These are phyloP conservation scores for Panicum miliaceum DNA, from an alignment of 176 grass and related monocot species.

Conservation along the genomic window DNA sequence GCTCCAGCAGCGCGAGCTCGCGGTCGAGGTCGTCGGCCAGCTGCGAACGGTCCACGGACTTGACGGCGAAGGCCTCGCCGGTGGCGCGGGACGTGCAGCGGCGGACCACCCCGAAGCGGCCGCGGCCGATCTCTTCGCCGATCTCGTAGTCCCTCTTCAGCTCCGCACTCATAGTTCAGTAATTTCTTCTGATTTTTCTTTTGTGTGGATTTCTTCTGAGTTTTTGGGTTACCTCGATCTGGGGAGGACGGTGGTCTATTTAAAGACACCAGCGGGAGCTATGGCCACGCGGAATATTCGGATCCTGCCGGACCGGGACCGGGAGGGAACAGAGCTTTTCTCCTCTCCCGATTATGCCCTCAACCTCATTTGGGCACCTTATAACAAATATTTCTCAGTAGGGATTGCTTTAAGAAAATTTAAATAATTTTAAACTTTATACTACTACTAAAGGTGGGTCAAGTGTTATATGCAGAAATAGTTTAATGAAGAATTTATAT, in stretches of 20 bases:
- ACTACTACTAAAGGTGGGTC: not conserved
- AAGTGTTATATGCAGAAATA: not conserved
- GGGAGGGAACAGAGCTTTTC: not conserved
- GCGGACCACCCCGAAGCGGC: slow-evolving; percentile 78
- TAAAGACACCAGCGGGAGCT: slow-evolving; percentile 19
- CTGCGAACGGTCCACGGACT: slow-evolving; percentile 74
- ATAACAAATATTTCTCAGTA: not conserved
- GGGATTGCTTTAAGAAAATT: not conserved
- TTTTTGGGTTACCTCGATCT: slow-evolving; percentile 4
- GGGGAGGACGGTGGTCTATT: slow-evolving; percentile 30
- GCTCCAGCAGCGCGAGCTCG: slow-evolving; percentile 64
- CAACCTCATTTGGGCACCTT: not conserved
- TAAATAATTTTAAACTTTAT: not conserved
- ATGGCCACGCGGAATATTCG: slow-evolving; percentile 48
- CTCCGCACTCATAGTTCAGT: slow-evolving; percentile 57
- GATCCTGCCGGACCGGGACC: slow-evolving; percentile 11
- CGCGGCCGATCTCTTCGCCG: slow-evolving; percentile 74
- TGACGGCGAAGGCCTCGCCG: slow-evolving; percentile 75
- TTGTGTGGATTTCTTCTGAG: not conserved
- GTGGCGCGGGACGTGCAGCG: slow-evolving; percentile 68
- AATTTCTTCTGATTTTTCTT: too few relatives aligned
- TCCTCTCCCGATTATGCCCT: slow-evolving; percentile 25
- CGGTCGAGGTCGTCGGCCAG: slow-evolving; percentile 76
- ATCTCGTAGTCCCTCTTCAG: slow-evolving; percentile 77
- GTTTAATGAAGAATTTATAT: not conserved